Percentiles rank a stretch among this genome's conserved stretches.
Conservation (phyloP, 805 yeast species). For the Metschnikowia vanudenii region DNA sequence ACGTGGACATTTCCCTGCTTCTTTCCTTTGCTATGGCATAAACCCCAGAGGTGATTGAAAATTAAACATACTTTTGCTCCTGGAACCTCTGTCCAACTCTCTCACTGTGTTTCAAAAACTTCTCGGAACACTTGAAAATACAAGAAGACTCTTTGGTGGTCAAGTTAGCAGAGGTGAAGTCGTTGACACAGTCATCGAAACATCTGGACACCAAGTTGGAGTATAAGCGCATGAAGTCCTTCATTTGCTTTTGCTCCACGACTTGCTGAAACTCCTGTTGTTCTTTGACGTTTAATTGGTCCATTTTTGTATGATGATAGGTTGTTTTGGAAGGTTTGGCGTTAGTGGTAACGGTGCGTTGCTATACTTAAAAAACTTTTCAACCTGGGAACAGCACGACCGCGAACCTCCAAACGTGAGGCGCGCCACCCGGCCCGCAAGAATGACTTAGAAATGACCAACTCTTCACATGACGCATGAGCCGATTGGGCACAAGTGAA, state of each 20-base stretch:
- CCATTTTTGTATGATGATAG: conserved; percentile 56
- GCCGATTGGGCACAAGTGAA: too few species aligned
- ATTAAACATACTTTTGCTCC: conserved; percentile 75
- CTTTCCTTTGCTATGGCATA: too few species aligned
- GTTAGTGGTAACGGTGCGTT: not conserved
- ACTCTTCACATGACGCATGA: too few species aligned
- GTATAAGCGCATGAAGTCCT: conserved; percentile 96
- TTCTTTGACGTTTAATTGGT: conserved; percentile 89
- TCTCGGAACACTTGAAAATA: conserved; percentile 89
- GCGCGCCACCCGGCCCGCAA: not conserved
- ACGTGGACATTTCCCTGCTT: too few species aligned
- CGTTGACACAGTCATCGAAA: conserved; percentile 96
- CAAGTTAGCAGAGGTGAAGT: conserved; percentile 89
- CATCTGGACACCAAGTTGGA: conserved; percentile 95
- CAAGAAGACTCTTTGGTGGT: conserved; percentile 84
- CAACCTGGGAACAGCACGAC: conserved; percentile 15
- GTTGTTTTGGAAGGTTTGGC: not conserved
- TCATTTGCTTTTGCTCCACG: conserved; percentile 97
- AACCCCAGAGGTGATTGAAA: not conserved
- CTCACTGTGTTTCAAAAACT: conserved; percentile 96
- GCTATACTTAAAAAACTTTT: conserved; percentile 17
- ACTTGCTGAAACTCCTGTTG: conserved; percentile 95
- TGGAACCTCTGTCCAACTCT: conserved; percentile 99
- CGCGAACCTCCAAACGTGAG: conserved; percentile 5
- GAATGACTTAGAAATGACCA: too few species aligned